Base-by-base conservation (phyloP, 805 yeast species). In the Candida mattraensis region DNA sequence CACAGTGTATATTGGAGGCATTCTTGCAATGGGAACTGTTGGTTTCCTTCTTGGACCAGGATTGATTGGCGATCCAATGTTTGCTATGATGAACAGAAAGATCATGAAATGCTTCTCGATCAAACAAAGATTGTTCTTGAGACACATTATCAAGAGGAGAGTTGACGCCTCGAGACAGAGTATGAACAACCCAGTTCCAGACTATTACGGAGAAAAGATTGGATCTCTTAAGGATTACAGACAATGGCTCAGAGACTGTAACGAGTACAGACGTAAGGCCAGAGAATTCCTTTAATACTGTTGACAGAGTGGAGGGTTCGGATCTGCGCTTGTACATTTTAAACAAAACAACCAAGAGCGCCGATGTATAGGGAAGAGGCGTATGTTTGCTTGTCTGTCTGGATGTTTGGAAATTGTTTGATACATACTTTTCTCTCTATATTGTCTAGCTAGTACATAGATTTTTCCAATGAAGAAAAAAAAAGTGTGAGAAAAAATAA, bases 111-210 rank as follows among this genome's bases (percentile, higher is more conserved):
- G 64, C 13, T 85, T 73, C 60, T 67, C 66, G 40, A 48, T 60
- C 33, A 89, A 84, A 65, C 88, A 91, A 56, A 74, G 79, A 47
- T 68, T 73, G 24, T 93, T 91, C 51, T 69, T 91, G 58, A 74
- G 74, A 47, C 91, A 78, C 55, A 74, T 93, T 45, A 77, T 75
- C 50, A 69, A 70, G 39, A 83, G 87, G 63, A 74, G 99, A 53
- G 97, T 89, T 19, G 95, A 93, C 66, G 96, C 99, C 14, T 75
- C 89, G 13, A 78, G 84, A 38, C 96, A 89, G 65, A 78, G 88
- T 54, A 83, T 88, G 64, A 74, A 85, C 37, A 93, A 91, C 63
- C 98, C 98, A 10, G 95, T 93, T 30, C 96, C 97, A n/a, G 99
- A 93, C 63, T 93, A 88, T 65, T 93, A 93, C 58, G 99, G 99